Evolutionary conservation across 169 alveolate genomes (phyloP).

Genomic region (Miamiensis avidus): DNA sequence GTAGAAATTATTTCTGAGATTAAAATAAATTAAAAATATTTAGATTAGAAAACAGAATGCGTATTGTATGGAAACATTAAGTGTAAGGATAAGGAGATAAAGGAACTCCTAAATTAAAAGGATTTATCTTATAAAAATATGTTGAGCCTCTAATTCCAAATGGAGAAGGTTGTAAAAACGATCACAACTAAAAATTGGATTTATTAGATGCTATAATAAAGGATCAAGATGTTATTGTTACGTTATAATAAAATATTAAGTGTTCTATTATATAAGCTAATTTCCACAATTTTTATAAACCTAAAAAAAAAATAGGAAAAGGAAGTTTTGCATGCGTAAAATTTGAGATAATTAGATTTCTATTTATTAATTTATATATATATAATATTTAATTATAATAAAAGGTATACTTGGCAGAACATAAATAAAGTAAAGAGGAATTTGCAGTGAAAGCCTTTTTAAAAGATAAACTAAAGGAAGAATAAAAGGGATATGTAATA

Average conservation of each 20-base stretch:
- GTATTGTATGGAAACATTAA: not conserved
- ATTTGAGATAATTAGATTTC: not conserved
- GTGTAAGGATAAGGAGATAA: not conserved
- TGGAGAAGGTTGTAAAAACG: not conserved
- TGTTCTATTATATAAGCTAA: not conserved
- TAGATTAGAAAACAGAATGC: not conserved
- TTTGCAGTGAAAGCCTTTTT: slow-evolving; percentile 24
- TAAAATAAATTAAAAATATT: no score
- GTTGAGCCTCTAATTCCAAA: not conserved
- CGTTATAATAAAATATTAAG: no score
- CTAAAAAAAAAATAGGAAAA: slow-evolving; percentile 20
- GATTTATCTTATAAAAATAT: not conserved
- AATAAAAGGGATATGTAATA: slow-evolving; percentile 22
- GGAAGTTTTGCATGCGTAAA: slow-evolving; percentile 31
- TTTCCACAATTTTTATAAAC: slow-evolving; percentile 10
- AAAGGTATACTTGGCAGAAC: slow-evolving; percentile 19
- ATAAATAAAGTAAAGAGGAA: not conserved
- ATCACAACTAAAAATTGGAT: not conserved
- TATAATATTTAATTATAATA: not conserved
- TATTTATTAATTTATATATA: not conserved
- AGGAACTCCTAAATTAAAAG: not conserved
- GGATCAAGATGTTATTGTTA: not conserved
- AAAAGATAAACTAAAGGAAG: slow-evolving; percentile 13
- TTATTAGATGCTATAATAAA: not conserved
- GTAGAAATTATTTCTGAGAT: no score